These are phyloP conservation scores for Fusarium cyanostomum DNA, from an alignment of 2,329 filamentous ascomycete species.

Conservation along the genomic window DNA sequence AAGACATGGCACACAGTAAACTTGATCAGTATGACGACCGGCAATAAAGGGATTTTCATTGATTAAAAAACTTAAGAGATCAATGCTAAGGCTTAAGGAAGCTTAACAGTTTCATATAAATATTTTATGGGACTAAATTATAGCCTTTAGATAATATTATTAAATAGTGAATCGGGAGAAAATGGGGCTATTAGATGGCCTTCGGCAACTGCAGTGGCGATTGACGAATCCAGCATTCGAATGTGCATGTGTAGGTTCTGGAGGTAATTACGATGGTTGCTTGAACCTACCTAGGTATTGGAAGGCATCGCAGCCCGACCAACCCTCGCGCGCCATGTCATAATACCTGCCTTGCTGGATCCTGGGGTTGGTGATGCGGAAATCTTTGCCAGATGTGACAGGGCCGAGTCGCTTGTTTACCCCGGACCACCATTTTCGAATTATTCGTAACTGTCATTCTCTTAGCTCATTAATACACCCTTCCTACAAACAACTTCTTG, in stretches of 20 bases:
- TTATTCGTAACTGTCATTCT: background rate
- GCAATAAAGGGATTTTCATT: no score
- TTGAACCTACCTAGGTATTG: background rate
- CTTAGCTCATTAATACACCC: background rate
- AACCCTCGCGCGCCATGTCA: slow-evolving; percentile 26
- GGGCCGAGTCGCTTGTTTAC: slow-evolving; percentile 25
- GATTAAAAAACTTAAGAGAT: no score
- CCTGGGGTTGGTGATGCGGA: background rate
- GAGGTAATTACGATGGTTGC: slow-evolving; percentile 18
- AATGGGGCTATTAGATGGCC: no score
- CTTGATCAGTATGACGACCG: no score
- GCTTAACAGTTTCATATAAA: no score
- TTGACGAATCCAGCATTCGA: slow-evolving; percentile 2
- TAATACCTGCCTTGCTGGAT: background rate
- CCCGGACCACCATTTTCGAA: slow-evolving; percentile 3
- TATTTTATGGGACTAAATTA: no score
- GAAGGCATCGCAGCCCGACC: slow-evolving; percentile 10
- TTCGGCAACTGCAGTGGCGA: background rate
- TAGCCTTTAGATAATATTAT: no score
- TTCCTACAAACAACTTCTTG: background rate
- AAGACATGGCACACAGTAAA: no score
- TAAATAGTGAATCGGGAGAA: no score
- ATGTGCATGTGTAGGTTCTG: slow-evolving; percentile 16
- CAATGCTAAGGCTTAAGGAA: no score
- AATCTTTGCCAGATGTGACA: background rate